Base-by-base conservation (phyloP, 2,329 filamentous ascomycete genomes). In the Aspergillus udagawae region DNA sequence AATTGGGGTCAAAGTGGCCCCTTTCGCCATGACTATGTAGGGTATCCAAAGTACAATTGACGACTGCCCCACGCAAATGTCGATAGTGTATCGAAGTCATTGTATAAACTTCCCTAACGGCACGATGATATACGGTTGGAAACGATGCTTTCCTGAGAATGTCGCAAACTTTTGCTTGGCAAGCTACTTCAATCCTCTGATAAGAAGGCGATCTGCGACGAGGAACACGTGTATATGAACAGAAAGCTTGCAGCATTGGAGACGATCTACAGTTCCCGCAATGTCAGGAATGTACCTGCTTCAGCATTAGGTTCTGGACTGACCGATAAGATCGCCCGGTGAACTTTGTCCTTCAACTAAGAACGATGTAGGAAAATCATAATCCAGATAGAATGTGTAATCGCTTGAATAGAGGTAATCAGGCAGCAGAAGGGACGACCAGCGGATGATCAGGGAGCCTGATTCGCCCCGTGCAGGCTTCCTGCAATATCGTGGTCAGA, bases 1-100 rank as follows among this genome's bases (percentile, higher is more conserved):
- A 71, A 49, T 58, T 72, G 8, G 60, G 65, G 17, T 67, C 69
- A 1, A 38, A 35, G 49, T 38, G 29, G 14, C 66, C 65, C 45
- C 49, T 51, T 14, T 55, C 64, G 27, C 20, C 21, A 12, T 47
- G 20, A 23, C 44, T 25, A 14, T 23, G 20, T 6, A 47, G 12
- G 21, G 20, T 10, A 20, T 47, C 44, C 21, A 47, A 20, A 3
- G 44, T 25, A 20, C 27, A 47, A 23, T 47, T 14, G 9, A 47
- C 44, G 12, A 47, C 44, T 47, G 14, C 44, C 4, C 27, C 21
- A 23, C 44, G 44, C 23, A 47, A 14, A 14, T 27, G 44, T 14
- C 6, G 44, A 47, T 47, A 23, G 21, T 27, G 44, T 7, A 23
- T 14, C 21, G 44, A 14, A 14, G 44, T 27, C 44, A 47, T 47